phyloP scores from a whole-genome alignment of 805 yeast species.

The Cyberlindnera sargentensis region DNA sequence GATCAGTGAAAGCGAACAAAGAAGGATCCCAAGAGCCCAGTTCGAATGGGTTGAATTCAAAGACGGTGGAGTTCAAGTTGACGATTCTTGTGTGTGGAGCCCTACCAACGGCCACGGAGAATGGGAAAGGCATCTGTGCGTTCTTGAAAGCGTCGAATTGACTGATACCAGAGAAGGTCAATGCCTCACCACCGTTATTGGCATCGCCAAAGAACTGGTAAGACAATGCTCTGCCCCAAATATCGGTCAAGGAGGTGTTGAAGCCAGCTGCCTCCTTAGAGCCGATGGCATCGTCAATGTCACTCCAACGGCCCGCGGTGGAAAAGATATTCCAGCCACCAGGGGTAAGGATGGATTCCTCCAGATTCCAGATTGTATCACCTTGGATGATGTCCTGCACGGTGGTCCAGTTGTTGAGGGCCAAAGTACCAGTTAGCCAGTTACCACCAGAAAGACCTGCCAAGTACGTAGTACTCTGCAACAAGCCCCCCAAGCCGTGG shows the following conservation, averaged over 20 bases:
- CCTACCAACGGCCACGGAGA: slow-evolving; percentile 58
- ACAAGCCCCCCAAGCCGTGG: slow-evolving; percentile 62
- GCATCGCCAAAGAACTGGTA: slow-evolving; percentile 13
- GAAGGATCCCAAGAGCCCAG: slow-evolving; percentile 87
- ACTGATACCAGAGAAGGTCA: slow-evolving; percentile 45
- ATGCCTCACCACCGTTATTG: slow-evolving; percentile 46
- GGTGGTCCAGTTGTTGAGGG: slow-evolving; percentile 41
- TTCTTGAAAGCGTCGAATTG: slow-evolving; percentile 53
- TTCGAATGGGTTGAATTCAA: slow-evolving; percentile 59
- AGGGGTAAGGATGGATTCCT: slow-evolving; percentile 51
- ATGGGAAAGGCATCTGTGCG: slow-evolving; percentile 62
- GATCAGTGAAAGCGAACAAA: slow-evolving; percentile 54
- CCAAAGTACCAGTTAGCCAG: slow-evolving; percentile 69
- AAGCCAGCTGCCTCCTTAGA: slow-evolving; percentile 58
- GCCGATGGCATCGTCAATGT: slow-evolving; percentile 46
- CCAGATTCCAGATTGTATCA: slow-evolving; percentile 16
- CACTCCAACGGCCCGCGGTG: slow-evolving; percentile 29
- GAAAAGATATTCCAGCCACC: slow-evolving; percentile 52
- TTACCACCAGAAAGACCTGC: slow-evolving; percentile 80
- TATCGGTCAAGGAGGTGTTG: slow-evolving; percentile 60
- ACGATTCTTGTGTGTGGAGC: slow-evolving; percentile 50
- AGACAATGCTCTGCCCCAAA: slow-evolving; percentile 75
- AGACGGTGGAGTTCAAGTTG: slow-evolving; percentile 62
- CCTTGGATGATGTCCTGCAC: slow-evolving; percentile 10
- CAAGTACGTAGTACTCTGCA: slow-evolving; percentile 63